These are phyloP conservation scores for Phytophthora cactorum DNA, from an alignment of 352 stramenopile genomes.

Conservation along the genomic window DNA sequence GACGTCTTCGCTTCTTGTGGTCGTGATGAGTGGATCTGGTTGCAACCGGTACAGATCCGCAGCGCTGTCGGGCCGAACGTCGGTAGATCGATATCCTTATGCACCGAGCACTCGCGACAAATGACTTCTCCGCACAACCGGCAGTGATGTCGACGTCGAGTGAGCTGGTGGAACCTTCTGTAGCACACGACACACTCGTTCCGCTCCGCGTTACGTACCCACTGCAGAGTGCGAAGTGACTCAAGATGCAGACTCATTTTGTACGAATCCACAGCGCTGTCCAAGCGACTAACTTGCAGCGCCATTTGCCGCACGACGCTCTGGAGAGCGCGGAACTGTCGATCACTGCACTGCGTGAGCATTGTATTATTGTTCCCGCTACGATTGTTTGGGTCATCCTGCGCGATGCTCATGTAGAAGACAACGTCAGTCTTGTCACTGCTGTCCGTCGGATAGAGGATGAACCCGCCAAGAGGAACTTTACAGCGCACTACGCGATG, in stretches of 20 bases:
- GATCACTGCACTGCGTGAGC: slow-evolving; percentile 43
- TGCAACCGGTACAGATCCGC: slow-evolving; percentile 70
- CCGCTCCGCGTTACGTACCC: slow-evolving; percentile 64
- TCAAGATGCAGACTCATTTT: slow-evolving; percentile 66
- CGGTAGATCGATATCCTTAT: slow-evolving; percentile 74
- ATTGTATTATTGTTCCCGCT: slow-evolving; percentile 14
- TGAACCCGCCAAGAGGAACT: slow-evolving; percentile 69
- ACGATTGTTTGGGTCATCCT: slow-evolving; percentile 15
- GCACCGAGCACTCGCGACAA: slow-evolving; percentile 73
- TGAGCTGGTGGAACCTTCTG: slow-evolving; percentile 71
- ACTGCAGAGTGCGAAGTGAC: slow-evolving; percentile 52
- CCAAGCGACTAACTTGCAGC: slow-evolving; percentile 50
- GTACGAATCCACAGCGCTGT: slow-evolving; percentile 69
- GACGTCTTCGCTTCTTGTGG: slow-evolving; percentile 18
- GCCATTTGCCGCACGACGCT: slow-evolving; percentile 66
- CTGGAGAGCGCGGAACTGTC: slow-evolving; percentile 71
- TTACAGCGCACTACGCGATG: slow-evolving; percentile 65
- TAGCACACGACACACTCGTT: slow-evolving; percentile 68
- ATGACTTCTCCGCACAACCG: slow-evolving; percentile 79
- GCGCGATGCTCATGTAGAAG: slow-evolving; percentile 70
- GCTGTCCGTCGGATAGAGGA: slow-evolving; percentile 69
- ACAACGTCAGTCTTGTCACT: slow-evolving; percentile 75
- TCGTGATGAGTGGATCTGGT: slow-evolving; percentile 25
- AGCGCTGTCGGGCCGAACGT: slow-evolving; percentile 69
- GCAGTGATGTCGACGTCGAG: slow-evolving; percentile 76